These are phyloP conservation scores for Rhinocladiella mackenziei DNA, from an alignment of 2,329 filamentous ascomycete genomes.

Conservation along the genomic window DNA sequence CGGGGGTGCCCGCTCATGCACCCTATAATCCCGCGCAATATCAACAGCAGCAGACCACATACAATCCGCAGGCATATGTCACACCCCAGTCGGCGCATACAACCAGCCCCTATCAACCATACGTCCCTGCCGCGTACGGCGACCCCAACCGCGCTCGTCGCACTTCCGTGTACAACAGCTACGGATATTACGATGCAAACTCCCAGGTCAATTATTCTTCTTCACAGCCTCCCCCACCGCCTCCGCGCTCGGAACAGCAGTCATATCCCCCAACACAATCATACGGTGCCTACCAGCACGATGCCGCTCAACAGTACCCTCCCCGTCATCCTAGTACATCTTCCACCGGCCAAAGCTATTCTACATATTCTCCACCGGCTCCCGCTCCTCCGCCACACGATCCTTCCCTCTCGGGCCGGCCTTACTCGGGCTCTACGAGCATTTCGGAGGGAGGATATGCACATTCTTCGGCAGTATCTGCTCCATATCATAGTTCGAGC, in stretches of 20 bases:
- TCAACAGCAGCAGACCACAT: constrained; percentile 44
- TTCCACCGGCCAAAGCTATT: constrained; percentile 12
- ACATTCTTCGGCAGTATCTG: constrained; percentile 12
- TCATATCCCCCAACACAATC: constrained; percentile 13
- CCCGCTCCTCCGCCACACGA: constrained; percentile 41
- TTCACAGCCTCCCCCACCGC: constrained; percentile 32
- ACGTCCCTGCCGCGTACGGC: constrained; percentile 50
- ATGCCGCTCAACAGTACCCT: constrained; percentile 16
- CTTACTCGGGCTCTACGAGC: constrained; percentile 28
- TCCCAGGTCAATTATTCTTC: constrained; percentile 32
- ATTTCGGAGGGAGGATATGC: constrained; percentile 23
- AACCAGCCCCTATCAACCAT: constrained; percentile 40
- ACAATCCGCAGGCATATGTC: constrained; percentile 66
- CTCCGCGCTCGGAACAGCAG: constrained; percentile 22
- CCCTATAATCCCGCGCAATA: constrained; percentile 62
- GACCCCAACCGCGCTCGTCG: constrained; percentile 27
- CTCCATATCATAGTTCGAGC: constrained; percentile 10
- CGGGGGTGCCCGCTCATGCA: constrained; percentile 42
- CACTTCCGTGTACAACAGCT: constrained; percentile 25
- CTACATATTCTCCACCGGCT: constrained; percentile 32
- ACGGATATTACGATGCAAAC: constrained; percentile 30
- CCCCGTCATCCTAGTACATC: constrained; percentile 12
- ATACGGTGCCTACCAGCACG: constrained; percentile 22
- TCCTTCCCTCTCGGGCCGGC: constrained; percentile 37
- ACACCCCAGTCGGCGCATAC: constrained; percentile 14